A percentile compares a stretch with the other conserved stretches of the same genome.
phyloP scores from a whole-genome alignment of 257 asterid genomes.

The Solanum dulcamara region DNA sequence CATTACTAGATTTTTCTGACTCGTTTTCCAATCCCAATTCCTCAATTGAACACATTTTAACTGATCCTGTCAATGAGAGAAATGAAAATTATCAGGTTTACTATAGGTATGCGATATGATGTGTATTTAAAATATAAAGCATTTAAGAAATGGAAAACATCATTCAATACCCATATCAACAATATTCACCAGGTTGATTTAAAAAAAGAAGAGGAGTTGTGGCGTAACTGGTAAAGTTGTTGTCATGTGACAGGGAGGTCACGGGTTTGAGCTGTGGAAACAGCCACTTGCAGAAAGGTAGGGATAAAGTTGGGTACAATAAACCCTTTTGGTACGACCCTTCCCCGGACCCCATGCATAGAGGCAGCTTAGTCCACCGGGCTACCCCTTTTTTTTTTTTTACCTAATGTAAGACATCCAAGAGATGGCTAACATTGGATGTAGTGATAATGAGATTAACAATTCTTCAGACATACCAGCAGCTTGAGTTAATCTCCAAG shows the following conservation, averaged over 20 bases:
- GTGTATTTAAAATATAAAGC: neutral
- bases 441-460: neutral
- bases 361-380: too few species aligned
- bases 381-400: too few species aligned
- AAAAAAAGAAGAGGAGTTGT: neutral
- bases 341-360: too few species aligned
- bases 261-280: too few species aligned
- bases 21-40: slow-evolving; percentile 72
- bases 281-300: too few species aligned
- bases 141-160: neutral
- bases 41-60: slow-evolving; percentile 35
- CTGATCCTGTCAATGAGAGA: slow-evolving; percentile 29
- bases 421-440: neutral
- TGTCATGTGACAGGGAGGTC: neutral
- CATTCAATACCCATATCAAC: neutral
- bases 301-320: too few species aligned
- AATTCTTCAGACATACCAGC: slow-evolving; percentile 28
- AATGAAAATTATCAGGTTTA: neutral
- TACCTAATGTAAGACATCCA: neutral
- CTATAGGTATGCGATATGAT: neutral
- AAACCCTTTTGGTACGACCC: too few species aligned
- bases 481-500: slow-evolving; percentile 47
- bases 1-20: slow-evolving; percentile 79
- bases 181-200: neutral
- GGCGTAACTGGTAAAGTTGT: neutral